A percentile compares a stretch with the other conserved stretches of the same genome.
phyloP scores from a whole-genome alignment of 108 stramenopile species.

The Nitzschia putrida region DNA sequence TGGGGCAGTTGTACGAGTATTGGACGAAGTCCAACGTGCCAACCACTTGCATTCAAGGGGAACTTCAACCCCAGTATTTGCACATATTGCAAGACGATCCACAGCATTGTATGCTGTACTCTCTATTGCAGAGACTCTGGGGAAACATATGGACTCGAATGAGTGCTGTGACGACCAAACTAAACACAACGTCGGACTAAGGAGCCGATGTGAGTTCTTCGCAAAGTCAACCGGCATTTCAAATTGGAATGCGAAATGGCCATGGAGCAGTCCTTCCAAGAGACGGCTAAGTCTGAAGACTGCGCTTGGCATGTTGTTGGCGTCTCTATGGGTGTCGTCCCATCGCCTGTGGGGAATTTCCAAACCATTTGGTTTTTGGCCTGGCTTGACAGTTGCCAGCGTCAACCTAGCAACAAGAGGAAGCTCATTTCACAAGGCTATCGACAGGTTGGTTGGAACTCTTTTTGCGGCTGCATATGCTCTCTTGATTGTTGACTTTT shows the following conservation, averaged over 20 bases:
- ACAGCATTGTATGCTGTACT: slow-evolving; percentile 33
- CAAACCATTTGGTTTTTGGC: slow-evolving; percentile 46
- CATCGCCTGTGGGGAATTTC: slow-evolving; percentile 43
- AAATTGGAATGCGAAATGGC: slow-evolving; percentile 32
- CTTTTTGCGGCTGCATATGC: slow-evolving; percentile 49
- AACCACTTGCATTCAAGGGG: slow-evolving; percentile 23
- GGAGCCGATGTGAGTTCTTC: background rate
- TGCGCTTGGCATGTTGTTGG: slow-evolving; percentile 46
- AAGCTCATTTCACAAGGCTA: slow-evolving; percentile 38
- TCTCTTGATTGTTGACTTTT: slow-evolving; percentile 40
- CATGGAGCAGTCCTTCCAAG: slow-evolving; percentile 32
- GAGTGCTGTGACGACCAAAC: background rate
- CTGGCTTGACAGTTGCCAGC: slow-evolving; percentile 51
- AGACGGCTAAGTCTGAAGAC: slow-evolving; percentile 50
- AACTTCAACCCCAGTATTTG: slow-evolving; percentile 26
- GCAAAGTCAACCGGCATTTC: background rate
- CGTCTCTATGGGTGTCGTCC: slow-evolving; percentile 46
- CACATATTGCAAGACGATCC: slow-evolving; percentile 29
- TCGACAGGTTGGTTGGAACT: slow-evolving; percentile 55
- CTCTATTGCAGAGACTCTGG: slow-evolving; percentile 19
- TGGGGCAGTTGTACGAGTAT: background rate
- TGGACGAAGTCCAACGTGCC: background rate
- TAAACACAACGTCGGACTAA: background rate
- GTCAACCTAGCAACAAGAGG: slow-evolving; percentile 48
- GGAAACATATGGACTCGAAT: slow-evolving; percentile 5